These are phyloP conservation scores for Rhipidocladum racemiflorum DNA, from an alignment of 176 grass and related monocot species.

Conservation along the genomic window DNA sequence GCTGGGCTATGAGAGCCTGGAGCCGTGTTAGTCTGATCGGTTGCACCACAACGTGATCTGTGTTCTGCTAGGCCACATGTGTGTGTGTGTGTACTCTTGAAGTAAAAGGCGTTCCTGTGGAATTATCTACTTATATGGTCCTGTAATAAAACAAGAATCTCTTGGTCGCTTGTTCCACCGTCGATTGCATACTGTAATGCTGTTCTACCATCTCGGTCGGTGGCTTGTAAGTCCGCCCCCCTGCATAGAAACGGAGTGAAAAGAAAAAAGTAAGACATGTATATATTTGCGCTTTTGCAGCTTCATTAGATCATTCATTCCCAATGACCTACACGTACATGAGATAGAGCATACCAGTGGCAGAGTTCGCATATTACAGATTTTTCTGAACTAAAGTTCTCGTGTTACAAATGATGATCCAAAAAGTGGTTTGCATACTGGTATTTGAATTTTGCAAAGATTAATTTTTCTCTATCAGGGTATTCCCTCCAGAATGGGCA, in stretches of 20 bases:
- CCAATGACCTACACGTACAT: neutral
- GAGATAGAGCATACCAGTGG: neutral
- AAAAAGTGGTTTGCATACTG: neutral
- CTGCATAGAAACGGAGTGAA: slow-evolving; percentile 41
- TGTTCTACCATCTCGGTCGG: slow-evolving; percentile 72
- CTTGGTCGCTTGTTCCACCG: slow-evolving; percentile 62
- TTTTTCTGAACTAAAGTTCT: too few relatives aligned
- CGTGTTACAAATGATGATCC: neutral
- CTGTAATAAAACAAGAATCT: slow-evolving; percentile 73
- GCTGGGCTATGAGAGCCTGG: neutral
- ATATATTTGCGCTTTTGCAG: neutral
- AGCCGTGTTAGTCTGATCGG: slow-evolving; percentile 13
- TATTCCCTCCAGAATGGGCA: neutral
- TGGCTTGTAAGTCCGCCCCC: slow-evolving; percentile 61
- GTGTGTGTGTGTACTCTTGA: neutral
- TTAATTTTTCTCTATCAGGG: neutral
- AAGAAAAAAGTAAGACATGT: slow-evolving; percentile 9
- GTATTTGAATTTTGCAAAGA: neutral
- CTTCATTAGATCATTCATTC: slow-evolving; percentile 16
- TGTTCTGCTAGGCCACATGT: too few relatives aligned
- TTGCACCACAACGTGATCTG: neutral
- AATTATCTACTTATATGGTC: slow-evolving; percentile 64
- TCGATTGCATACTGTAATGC: slow-evolving; percentile 81
- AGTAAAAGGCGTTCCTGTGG: slow-evolving; percentile 9
- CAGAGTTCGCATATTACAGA: neutral